Conservation (phyloP, 1,284 basidiomycete genomes). For the Volvariella volvacea region DNA sequence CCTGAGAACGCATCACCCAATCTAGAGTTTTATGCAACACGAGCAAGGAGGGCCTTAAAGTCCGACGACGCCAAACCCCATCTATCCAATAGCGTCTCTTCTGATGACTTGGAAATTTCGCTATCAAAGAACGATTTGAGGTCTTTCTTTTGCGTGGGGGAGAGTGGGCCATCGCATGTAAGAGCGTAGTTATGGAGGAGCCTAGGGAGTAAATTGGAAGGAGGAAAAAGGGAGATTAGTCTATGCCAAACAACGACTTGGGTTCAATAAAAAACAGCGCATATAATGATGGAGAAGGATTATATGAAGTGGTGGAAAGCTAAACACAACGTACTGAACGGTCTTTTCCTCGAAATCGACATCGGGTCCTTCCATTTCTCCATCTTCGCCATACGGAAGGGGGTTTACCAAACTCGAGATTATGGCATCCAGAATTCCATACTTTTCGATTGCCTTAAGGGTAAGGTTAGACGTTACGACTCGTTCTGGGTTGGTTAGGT, state of each 20-base stretch:
- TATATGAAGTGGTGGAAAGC: too few relatives aligned
- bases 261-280: too few relatives aligned
- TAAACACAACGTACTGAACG: slow-evolving; percentile 48
- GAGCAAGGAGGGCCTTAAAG: slow-evolving; percentile 16
- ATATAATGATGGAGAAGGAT: too few relatives aligned
- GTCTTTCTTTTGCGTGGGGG: slow-evolving; percentile 31
- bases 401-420: slow-evolving; percentile 39
- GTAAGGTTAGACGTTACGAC: slow-evolving; percentile 43
- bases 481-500: slow-evolving; percentile 43
- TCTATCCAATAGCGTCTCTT: slow-evolving; percentile 20
- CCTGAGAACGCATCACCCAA: too few relatives aligned
- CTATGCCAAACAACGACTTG: slow-evolving; percentile 2
- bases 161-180: slow-evolving; percentile 34
- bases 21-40: neutral
- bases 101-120: slow-evolving; percentile 16
- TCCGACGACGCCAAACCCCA: slow-evolving; percentile 27
- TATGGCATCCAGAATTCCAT: slow-evolving; percentile 33
- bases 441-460: slow-evolving; percentile 39
- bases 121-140: slow-evolving; percentile 31
- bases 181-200: slow-evolving; percentile 51
- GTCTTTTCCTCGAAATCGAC: slow-evolving; percentile 80
- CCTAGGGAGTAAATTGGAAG: slow-evolving; percentile 22
- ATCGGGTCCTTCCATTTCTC: slow-evolving; percentile 59
- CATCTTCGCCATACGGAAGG: slow-evolving; percentile 62
- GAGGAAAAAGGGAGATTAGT: neutral